Conservation (phyloP, 306 rosid species). For the Rosa persica region DNA sequence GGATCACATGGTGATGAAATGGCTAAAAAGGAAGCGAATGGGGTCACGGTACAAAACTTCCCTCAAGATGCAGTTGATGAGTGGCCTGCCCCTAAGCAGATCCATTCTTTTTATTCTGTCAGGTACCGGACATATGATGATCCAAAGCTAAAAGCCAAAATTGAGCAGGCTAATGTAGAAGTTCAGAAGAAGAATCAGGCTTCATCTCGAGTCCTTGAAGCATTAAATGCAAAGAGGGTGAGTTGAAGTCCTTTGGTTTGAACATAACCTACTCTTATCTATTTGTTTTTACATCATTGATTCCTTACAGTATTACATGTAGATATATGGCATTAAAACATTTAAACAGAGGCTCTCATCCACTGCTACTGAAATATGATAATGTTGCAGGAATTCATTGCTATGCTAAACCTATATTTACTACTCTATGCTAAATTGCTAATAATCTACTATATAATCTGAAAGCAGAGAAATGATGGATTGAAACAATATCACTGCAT, state of each 20-base stretch:
- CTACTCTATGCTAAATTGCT: too few species aligned
- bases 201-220: conserved; percentile 65
- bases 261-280: neutral
- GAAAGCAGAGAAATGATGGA: too few species aligned
- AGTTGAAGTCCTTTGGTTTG: conserved; percentile 32
- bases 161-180: conserved; percentile 67
- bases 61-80: conserved; percentile 79
- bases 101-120: conserved; percentile 63
- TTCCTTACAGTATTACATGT: neutral
- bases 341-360: neutral
- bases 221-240: conserved; percentile 85
- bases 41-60: conserved; percentile 40
- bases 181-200: conserved; percentile 65
- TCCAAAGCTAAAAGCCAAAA: conserved; percentile 63
- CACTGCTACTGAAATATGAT: too few species aligned
- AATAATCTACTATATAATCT: too few species aligned
- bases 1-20: conserved; percentile 89
- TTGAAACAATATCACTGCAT: too few species aligned
- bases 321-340: neutral
- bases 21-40: conserved; percentile 48
- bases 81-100: conserved; percentile 96
- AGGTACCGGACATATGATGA: conserved; percentile 70
- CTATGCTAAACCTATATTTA: too few species aligned
- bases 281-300: neutral
- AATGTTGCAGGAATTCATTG: too few species aligned